phyloP scores from a whole-genome alignment of 495 filamentous ascomycete genomes.

The Tuber umbilicatum region DNA sequence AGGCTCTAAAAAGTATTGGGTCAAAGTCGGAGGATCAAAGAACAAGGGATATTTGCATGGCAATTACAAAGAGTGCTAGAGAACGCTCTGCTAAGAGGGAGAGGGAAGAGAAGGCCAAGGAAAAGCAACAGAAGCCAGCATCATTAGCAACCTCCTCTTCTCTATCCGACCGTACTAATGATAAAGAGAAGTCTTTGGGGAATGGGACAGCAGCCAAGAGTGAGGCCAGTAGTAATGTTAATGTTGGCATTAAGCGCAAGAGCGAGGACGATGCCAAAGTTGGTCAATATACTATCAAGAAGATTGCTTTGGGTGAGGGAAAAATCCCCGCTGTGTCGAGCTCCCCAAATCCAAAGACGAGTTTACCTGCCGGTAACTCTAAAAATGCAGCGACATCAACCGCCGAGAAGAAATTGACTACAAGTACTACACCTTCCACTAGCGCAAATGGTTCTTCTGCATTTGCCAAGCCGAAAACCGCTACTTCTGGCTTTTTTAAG shows the following conservation, averaged over 20 bases:
- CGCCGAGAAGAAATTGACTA: conserved; percentile 40
- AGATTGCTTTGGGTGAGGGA: conserved; percentile 37
- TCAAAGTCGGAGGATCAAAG: conserved; percentile 39
- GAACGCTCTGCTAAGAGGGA: conserved; percentile 29
- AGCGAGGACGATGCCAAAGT: conserved; percentile 39
- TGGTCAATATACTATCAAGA: conserved; percentile 34
- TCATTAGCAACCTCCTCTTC: conserved; percentile 20
- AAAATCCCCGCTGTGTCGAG: conserved; percentile 31
- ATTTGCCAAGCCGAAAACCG: conserved; percentile 39
- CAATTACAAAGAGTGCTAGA: conserved; percentile 32
- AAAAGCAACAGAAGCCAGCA: conserved; percentile 34
- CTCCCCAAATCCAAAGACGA: conserved; percentile 40
- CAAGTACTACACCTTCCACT: conserved; percentile 38
- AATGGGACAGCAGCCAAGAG: conserved; percentile 32
- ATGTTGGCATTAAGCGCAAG: conserved; percentile 38
- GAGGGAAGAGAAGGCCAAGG: conserved; percentile 29
- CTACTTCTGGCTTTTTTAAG: conserved; percentile 42
- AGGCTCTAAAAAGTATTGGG: conserved; percentile 33
- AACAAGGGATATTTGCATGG: conserved; percentile 35
- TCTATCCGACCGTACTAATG: conserved; percentile 26
- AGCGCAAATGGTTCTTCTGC: conserved; percentile 13
- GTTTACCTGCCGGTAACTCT: conserved; percentile 27
- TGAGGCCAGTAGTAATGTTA: conserved; percentile 38
- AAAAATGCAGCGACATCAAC: conserved; percentile 35
- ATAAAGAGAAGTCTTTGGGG: conserved; percentile 34